Evolutionary conservation across 1,284 basidiomycete species (phyloP), one percentile per base, ranked within the genome.

Genomic region (Puccinia triticina): DNA sequence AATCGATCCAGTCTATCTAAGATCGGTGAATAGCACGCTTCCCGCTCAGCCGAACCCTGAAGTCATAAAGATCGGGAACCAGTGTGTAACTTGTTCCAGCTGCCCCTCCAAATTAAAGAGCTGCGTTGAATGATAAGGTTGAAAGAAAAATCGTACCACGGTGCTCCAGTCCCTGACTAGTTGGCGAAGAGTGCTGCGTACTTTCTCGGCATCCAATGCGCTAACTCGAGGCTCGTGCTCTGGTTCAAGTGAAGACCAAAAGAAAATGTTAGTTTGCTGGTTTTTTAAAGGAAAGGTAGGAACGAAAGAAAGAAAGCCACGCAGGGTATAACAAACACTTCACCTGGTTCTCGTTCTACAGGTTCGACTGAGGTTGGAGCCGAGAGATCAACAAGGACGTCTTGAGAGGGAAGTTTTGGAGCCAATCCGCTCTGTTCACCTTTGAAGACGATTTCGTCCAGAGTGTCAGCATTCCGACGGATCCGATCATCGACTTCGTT

Each of bases 91-190:
- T 23, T 73, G 7, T 50, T 21, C 29, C 2, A 18, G 2, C 46
- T 23, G 12, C n/a, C 18, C 43, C n/a, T 29, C 10, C 21, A 2
- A 57, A 37, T 11, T n/a, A 43, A 37, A 43, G 37, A 55, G 43
- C 7, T 76, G 37, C 26, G n/a, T 50, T 78, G 59, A 55, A 18
- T 23, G 11, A 48, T 34, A 23, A 26, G 21, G 53, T 29, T 7
- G 34, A 3, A 50, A n/a, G n/a, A n/a, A n/a, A n/a, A 14, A 37
- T 85, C 86, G n/a, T 78, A 92, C 93, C 89, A 94, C 91, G 84
- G 89, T 90, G 82, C 92, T 93, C 95, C 95, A 97, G 85, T 96
- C 95, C 18, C 94, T 90, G 12, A 95, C 94, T 79, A 96, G 92
- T 84, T 95, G 94, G 85, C 95, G 94, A 57, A 97, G 87, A 0